Evolutionary conservation across 1,284 basidiomycete species (phyloP), one percentile per base, ranked within the genome.

Genomic region (Microbotryum scabiosae): DNA sequence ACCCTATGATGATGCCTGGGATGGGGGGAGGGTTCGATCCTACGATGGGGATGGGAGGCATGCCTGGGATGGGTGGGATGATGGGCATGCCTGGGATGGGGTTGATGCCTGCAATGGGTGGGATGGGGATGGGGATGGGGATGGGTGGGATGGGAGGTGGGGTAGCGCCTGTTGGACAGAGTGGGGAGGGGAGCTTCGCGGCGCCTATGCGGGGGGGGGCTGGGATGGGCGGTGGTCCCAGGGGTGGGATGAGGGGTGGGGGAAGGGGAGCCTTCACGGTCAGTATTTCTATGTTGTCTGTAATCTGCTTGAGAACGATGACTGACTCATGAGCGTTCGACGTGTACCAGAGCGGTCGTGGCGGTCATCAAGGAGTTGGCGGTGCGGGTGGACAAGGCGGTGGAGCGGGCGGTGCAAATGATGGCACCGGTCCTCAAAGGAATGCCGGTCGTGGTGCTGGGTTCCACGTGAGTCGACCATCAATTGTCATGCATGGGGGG

Each of bases 31-130:
- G 14, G 4, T 41, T 41, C 36, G 36, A 41, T 41, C 36, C 36
- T 12, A 41, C 36, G 36, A 78, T 79, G 76, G 73, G 74, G 21
- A 74, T 70, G 79, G 51, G n/a, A 32, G 58, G 57, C n/a, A 61
- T 60, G 54, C 50, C 52, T 49, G 46, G 48, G 14, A 21, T 45
- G 25, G 62, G 56, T 18, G 58, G 53, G 54, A 61, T 61, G 63
- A 57, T 56, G 23, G 61, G 61, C 43, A 50, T 56, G 54, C 30
- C 30, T 26, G 53, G 43, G 18, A 56, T 57, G 65, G 55, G 56
- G 32, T 73, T 72, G 20, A 75, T 72, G 72, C 71, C 73, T 25
- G 68, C 61, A n/a, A 64, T 66, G 59, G 59, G 63, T 45, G n/a
- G n/a, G n/a, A n/a, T n/a, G 56, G 60, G 26, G 10, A 59, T 64